Conservation (phyloP, 768 basidiomycete genomes). For the Amanita fuliginea region DNA sequence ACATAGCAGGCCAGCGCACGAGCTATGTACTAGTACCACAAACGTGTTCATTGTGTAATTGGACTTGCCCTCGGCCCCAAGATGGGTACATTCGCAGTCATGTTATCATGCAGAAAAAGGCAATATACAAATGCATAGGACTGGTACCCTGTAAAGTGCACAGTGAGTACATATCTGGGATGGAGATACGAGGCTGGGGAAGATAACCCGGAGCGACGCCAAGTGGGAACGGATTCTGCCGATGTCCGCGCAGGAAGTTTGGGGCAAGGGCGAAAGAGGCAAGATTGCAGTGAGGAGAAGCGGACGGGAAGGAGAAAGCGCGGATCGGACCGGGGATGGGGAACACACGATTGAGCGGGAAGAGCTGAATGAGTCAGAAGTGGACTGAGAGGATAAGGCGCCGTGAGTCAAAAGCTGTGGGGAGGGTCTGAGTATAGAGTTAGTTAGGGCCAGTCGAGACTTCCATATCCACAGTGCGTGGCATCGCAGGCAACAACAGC, state of each 20-base stretch:
- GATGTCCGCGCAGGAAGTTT: not conserved
- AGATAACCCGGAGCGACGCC: not conserved
- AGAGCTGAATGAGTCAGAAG: not conserved
- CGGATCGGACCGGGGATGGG: constrained; percentile 5
- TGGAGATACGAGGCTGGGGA: not conserved
- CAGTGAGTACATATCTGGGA: not conserved
- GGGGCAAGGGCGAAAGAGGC: not conserved
- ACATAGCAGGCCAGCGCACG: not conserved
- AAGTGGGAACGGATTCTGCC: not conserved
- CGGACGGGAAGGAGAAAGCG: not conserved
- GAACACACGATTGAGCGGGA: not conserved
- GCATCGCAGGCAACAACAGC: not conserved
- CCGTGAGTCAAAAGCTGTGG: not conserved
- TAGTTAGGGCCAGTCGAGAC: not conserved
- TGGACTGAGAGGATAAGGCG: no score
- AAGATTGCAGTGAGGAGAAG: not conserved
- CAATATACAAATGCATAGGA: no score
- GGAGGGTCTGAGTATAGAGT: not conserved
- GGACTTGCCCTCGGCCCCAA: not conserved
- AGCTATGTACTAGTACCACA: not conserved
- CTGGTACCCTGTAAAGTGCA: no score
- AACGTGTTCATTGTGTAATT: not conserved
- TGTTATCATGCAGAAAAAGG: not conserved
- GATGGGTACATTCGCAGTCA: not conserved
- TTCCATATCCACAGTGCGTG: no score